Conservation (phyloP, 148 eudicot genomes). For the Chenopodium quinoa region DNA sequence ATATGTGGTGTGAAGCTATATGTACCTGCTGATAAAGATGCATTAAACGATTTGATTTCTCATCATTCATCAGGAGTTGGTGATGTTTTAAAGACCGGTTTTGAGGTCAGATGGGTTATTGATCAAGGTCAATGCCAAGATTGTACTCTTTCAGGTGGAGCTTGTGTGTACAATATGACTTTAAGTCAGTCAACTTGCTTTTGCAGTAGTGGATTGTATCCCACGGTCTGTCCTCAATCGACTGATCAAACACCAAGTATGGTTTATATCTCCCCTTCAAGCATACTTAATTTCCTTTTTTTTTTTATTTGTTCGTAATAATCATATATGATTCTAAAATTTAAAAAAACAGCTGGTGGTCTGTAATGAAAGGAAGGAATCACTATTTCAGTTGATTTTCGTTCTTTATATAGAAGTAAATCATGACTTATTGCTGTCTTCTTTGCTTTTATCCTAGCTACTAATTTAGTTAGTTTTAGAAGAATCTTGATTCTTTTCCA, state of each 20-base stretch:
- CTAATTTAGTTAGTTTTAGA: no score
- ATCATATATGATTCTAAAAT: no score
- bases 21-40: neutral
- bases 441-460: no score
- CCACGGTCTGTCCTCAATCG: neutral
- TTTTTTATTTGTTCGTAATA: no score
- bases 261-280: neutral
- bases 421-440: no score
- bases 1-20: constrained; percentile 6
- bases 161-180: constrained; percentile 14
- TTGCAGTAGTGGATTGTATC: constrained; percentile 15
- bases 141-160: constrained; percentile 18
- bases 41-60: neutral
- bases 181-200: constrained; percentile 15
- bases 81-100: constrained; percentile 12
- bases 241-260: constrained; percentile 6
- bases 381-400: no score
- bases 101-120: constrained; percentile 24
- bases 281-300: neutral
- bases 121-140: constrained; percentile 20
- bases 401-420: no score
- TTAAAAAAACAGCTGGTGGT: no score
- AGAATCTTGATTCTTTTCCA: neutral
- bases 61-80: neutral
- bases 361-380: no score